Conservation (phyloP, 140 eudicot genomes). For the Ambrosia hybrid region DNA sequence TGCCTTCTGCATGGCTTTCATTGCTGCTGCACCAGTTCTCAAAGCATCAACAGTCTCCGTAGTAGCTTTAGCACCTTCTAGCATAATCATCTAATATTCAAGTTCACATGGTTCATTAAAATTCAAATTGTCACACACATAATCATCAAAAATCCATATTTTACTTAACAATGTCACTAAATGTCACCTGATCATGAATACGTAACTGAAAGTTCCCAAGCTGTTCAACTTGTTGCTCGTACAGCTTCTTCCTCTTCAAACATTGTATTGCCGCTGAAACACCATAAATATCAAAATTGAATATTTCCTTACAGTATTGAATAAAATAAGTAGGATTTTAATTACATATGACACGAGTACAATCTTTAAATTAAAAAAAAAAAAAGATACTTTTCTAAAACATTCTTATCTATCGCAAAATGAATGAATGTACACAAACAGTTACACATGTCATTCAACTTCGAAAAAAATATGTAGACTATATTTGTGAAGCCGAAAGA, state of each 20-base stretch:
- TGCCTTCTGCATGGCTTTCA: constrained; percentile 68
- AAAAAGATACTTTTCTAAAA: not conserved
- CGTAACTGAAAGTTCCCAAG: constrained; percentile 57
- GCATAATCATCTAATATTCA: constrained; percentile 47
- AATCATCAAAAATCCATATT: not conserved
- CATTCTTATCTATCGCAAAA: not conserved
- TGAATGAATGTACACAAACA: not conserved
- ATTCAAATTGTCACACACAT: not conserved
- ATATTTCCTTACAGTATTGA: not conserved
- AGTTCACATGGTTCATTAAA: not conserved
- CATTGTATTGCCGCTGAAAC: constrained; percentile 51
- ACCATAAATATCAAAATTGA: not conserved
- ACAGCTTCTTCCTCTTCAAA: constrained; percentile 45
- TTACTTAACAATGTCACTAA: not conserved
- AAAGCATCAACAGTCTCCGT: constrained; percentile 66
- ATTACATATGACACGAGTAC: not conserved
- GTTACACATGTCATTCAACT: not conserved
- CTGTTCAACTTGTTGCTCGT: constrained; percentile 49
- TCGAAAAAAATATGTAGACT: not conserved
- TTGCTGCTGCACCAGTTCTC: constrained; percentile 63
- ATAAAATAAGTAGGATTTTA: not conserved
- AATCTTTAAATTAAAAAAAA: not conserved
- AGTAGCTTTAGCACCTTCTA: constrained; percentile 71
- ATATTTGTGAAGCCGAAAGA: not conserved
- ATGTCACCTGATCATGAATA: constrained; percentile 48